These are phyloP conservation scores for Cupressus sempervirens DNA, from an alignment of 75 land plant species.

Conservation along the genomic window DNA sequence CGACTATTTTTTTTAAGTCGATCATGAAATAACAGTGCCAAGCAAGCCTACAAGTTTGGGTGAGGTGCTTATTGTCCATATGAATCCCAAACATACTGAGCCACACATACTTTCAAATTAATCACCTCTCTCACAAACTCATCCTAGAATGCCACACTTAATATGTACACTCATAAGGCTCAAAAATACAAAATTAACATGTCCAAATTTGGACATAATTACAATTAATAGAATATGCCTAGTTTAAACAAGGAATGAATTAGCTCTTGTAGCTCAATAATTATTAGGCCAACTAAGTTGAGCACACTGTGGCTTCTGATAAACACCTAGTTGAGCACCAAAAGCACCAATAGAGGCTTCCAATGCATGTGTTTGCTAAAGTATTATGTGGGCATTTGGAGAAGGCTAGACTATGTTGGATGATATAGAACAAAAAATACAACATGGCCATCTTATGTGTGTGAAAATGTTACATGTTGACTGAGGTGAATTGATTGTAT, in stretches of 20 bases:
- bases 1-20: slow-evolving; percentile 3
- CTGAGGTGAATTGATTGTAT: slow-evolving; percentile 49
- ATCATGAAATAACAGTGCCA: background rate
- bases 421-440: slow-evolving; percentile 60
- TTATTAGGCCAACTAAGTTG: slow-evolving; percentile 59
- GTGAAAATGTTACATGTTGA: slow-evolving; percentile 65
- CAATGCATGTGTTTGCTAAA: slow-evolving; percentile 79
- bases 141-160: slow-evolving; percentile 21
- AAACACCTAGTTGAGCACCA: slow-evolving; percentile 52
- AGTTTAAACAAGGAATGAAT: background rate
- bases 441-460: slow-evolving; percentile 65
- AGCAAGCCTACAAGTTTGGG: background rate
- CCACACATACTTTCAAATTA: background rate
- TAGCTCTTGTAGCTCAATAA: slow-evolving; percentile 26
- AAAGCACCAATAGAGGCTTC: slow-evolving; percentile 62
- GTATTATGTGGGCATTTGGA: slow-evolving; percentile 64
- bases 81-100: slow-evolving; percentile 4
- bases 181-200: background rate
- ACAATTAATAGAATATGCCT: slow-evolving; percentile 9
- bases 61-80: background rate
- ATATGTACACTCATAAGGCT: slow-evolving; percentile 15
- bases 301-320: slow-evolving; percentile 74
- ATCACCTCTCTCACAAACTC: slow-evolving; percentile 4
- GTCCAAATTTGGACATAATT: background rate
- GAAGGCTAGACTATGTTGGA: slow-evolving; percentile 58